phyloP scores from a whole-genome alignment of 139 green algal species.

The Picochlorum sp. region DNA sequence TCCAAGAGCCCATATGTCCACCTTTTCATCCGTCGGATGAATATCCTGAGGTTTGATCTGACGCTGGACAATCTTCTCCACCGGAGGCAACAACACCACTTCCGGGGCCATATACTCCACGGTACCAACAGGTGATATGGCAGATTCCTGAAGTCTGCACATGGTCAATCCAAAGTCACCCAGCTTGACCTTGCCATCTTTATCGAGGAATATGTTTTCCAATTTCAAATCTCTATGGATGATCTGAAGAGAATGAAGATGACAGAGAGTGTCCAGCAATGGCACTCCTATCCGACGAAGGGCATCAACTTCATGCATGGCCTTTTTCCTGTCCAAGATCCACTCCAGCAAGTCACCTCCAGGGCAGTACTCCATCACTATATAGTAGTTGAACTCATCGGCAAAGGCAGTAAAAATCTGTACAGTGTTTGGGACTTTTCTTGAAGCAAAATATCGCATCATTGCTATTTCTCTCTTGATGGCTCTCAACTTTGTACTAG shows the following conservation, averaged over 20 bases:
- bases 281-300: slow-evolving; percentile 36
- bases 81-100: slow-evolving; percentile 46
- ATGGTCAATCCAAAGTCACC: slow-evolving; percentile 64
- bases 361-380: slow-evolving; percentile 66
- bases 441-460: slow-evolving; percentile 52
- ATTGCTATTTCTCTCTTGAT: slow-evolving; percentile 60
- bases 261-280: slow-evolving; percentile 37
- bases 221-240: slow-evolving; percentile 75
- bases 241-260: slow-evolving; percentile 47
- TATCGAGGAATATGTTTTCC: slow-evolving; percentile 67
- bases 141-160: slow-evolving; percentile 48
- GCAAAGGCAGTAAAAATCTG: slow-evolving; percentile 51
- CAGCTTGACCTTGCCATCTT: slow-evolving; percentile 38
- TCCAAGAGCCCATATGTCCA: slow-evolving; percentile 67
- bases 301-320: slow-evolving; percentile 48
- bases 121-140: slow-evolving; percentile 65
- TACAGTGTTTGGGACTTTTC: slow-evolving; percentile 50
- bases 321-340: slow-evolving; percentile 44
- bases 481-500: slow-evolving; percentile 43
- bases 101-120: slow-evolving; percentile 75
- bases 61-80: slow-evolving; percentile 45
- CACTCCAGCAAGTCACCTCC: slow-evolving; percentile 57
- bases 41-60: slow-evolving; percentile 35
- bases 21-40: slow-evolving; percentile 45
- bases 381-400: slow-evolving; percentile 48